Evolutionary conservation across 2,329 filamentous ascomycete genomes (phyloP), one percentile per base, ranked within the genome.

Genomic region (Sarocladiaceae sp.): DNA sequence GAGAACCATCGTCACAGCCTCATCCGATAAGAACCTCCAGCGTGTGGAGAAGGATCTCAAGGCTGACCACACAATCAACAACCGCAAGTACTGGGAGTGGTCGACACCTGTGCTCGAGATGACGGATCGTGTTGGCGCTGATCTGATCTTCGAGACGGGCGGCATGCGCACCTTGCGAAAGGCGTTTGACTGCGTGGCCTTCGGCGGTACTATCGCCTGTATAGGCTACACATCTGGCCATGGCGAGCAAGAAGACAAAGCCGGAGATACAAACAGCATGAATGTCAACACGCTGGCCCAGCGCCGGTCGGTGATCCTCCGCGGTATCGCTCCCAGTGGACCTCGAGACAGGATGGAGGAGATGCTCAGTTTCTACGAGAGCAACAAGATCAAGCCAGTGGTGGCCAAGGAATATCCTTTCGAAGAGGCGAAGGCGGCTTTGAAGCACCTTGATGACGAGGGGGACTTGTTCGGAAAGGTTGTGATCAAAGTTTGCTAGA

Each of bases 241-340:
- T 66, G 46, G 53, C 66, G 3, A 62, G 59, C 43, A 63, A 60
- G 34, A 56, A 39, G 13, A 19, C 44, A 35, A 37, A 47, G 37
- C 24, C 10, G 43, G 27, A n/a, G 33, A 39, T 16, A 29, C 43
- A 12, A 40, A 32, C n/a, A 46, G 27, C 37, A 33, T 31, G 19
- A 34, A 37, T n/a, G 21, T 42, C n/a, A 39, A 31, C 18, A 27
- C 27, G 12, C 20, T 34, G 19, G 40, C 74, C 78, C 58, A 59
- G 45, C 42, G 72, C 31, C 62, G 69, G n/a, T 79, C 80, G 50
- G 70, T 75, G 7, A 82, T 81, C 52, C 55, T 82, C 24, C 59
- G 67, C 43, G 63, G 64, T 3, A 45, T 63, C 29, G 48, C 81
- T 5, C 52, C 79, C 34, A 80, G 81, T 54, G 78, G 78, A 0